Percentiles rank a stretch among this genome's conserved stretches.
Evolutionary conservation across 495 filamentous ascomycete genomes (phyloP).

Genomic region (Trichoderma asperelloides): DNA sequence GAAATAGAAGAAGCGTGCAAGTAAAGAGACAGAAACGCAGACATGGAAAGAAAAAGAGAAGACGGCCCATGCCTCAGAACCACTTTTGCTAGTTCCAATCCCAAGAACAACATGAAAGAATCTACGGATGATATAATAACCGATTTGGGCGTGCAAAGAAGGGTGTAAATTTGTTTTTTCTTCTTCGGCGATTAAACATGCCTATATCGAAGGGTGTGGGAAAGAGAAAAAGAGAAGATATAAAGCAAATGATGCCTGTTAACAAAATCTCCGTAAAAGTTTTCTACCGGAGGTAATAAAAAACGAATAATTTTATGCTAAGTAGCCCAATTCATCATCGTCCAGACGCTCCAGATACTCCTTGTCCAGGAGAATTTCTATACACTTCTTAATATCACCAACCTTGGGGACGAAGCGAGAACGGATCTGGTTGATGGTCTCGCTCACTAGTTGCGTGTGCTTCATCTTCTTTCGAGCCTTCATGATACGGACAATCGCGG

Average conservation of each 20-base stretch:
- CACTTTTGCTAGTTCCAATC: not conserved
- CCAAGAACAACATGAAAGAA: not conserved
- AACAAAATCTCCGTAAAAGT: not conserved
- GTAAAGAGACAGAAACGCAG: not conserved
- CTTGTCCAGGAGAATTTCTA: slow-evolving; percentile 97
- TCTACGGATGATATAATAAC: not conserved
- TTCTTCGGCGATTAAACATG: not conserved
- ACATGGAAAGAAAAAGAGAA: not conserved
- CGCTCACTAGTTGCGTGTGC: slow-evolving; percentile 83
- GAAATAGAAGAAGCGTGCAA: not conserved
- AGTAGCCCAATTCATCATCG: slow-evolving; percentile 86
- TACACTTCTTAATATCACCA: slow-evolving; percentile 96
- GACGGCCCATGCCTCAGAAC: not conserved
- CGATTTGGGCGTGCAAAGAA: not conserved
- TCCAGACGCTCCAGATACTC: slow-evolving; percentile 96
- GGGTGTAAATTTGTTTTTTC: not conserved
- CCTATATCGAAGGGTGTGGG: not conserved
- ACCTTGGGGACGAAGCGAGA: slow-evolving; percentile 90
- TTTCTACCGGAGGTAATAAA: not conserved
- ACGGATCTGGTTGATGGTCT: slow-evolving; percentile 91
- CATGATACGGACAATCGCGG: slow-evolving; percentile 98
- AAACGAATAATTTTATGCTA: slow-evolving; percentile 46
- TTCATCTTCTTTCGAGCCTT: slow-evolving; percentile 99
- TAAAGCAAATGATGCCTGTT: not conserved
- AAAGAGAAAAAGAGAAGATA: not conserved